Base-by-base conservation (phyloP, 2,329 filamentous ascomycete species). In the Gnomoniopsis smithogilvyi region DNA sequence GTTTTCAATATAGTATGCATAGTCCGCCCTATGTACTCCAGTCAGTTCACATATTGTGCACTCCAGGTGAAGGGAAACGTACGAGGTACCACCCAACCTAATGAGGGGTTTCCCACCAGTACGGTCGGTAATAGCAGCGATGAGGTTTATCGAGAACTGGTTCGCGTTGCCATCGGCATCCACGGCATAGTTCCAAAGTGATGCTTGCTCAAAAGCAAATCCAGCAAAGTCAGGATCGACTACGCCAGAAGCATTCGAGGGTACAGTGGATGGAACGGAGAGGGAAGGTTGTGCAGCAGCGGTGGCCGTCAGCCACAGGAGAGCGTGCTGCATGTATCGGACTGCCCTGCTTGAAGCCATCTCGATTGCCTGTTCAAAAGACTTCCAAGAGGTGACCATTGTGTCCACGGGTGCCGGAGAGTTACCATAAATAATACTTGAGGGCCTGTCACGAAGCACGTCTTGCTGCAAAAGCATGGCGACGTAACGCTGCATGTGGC, bases 91-190 rank as follows among this genome's bases (percentile, higher is more conserved):
- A 14, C 72, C 72, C 3, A 74, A 62, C 14, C 72, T 65, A 41
- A 74, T 74, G 49, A 71, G 68, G 3, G 72, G 69, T 34, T 64
- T 66, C 1, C 72, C 72, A 2, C 70, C 70, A 0, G 71, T 74
- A 26, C 72, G 68, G 7, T 67, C 67, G 48, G 70, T 72, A 51
- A 74, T 66, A 19, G 63, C 65, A 17, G 69, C 58, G 46, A 74
- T 70, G 33, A 74, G 66, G 53, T 74, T 74, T 15, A 62, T 51
- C 1, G 70, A 72, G 62, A 74, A 74, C 11, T 54, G 52, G 34
- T 74, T 74, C 17, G 63, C 33, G n/a, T 67, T 67, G 33, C 70
- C 69, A 22, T 67, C 61, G 52, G 67, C 66, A 46, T 71, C 66
- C 51, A 68, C 63, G 3, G 71, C 70, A 56, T 73, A 73, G 19